phyloP scores from a whole-genome alignment of 306 rosid species.

The Dryas alaskensis region DNA sequence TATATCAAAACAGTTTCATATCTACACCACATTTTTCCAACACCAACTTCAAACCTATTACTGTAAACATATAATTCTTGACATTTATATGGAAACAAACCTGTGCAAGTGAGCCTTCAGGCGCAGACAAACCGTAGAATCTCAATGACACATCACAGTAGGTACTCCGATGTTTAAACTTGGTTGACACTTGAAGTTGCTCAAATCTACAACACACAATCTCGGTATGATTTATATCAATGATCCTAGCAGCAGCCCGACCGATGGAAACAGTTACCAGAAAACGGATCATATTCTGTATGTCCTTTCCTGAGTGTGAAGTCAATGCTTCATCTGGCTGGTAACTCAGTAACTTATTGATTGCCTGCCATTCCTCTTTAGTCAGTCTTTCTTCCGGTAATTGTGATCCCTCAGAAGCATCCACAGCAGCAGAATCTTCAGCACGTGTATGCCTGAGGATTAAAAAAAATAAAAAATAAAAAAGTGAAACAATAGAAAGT shows the following conservation, averaged over 20 bases:
- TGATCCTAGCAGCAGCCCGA: constrained; percentile 86
- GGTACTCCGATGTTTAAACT: constrained; percentile 78
- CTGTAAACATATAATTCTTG: constrained; percentile 18
- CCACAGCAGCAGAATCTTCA: constrained; percentile 48
- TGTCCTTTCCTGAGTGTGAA: constrained; percentile 54
- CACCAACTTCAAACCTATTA: constrained; percentile 23
- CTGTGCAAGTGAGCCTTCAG: constrained; percentile 99
- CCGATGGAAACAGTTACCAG: constrained; percentile 70
- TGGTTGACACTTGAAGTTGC: constrained; percentile 80
- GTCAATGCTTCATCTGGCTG: constrained; percentile 74
- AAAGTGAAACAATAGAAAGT: constrained; percentile 19
- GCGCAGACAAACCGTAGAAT: constrained; percentile 84
- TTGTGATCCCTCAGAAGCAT: constrained; percentile 54
- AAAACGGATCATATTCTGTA: constrained; percentile 71
- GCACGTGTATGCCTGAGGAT: constrained; percentile 52
- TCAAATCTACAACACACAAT: constrained; percentile 86
- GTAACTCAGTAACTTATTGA: constrained; percentile 75
- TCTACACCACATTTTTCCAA: background rate
- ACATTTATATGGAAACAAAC: constrained; percentile 42
- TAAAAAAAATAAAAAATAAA: background rate
- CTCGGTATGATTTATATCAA: constrained; percentile 69
- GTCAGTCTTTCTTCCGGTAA: constrained; percentile 68
- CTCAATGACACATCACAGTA: constrained; percentile 77
- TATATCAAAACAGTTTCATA: background rate
- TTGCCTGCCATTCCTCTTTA: constrained; percentile 94